Conservation (phyloP, 352 stramenopile species). For the Lagenidium giganteum region DNA sequence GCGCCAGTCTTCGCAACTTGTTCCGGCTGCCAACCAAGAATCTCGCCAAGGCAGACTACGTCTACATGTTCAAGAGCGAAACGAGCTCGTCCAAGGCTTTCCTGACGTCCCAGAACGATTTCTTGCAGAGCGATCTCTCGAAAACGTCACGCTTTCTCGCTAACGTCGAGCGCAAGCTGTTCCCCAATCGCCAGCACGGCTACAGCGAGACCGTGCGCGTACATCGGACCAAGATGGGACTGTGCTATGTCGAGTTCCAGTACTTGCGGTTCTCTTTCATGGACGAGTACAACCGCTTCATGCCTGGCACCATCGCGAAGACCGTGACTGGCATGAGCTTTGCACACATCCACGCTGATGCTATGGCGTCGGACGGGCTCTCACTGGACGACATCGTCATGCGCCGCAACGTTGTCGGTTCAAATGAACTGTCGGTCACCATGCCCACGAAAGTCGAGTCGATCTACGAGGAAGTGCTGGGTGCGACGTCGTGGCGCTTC, state of each 20-base stretch:
- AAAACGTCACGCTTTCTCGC: conserved; percentile 1
- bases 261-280: conserved; percentile 20
- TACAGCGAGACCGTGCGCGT: conserved; percentile 16
- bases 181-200: conserved; percentile 4
- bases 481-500: too few relatives aligned
- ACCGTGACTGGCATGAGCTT: conserved; percentile 14
- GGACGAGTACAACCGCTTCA: conserved; percentile 13
- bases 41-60: conserved; percentile 38
- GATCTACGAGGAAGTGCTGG: conserved; percentile 9
- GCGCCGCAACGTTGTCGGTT: conserved; percentile 9
- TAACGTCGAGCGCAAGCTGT: conserved; percentile 4
- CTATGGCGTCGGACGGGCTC: conserved; percentile 7
- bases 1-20: too few relatives aligned
- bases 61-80: conserved; percentile 58
- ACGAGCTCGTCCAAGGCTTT: too few relatives aligned
- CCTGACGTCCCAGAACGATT: conserved; percentile 5
- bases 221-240: conserved; percentile 5
- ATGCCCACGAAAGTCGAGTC: conserved; percentile 13
- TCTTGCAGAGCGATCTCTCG: conserved; percentile 12
- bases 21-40: too few relatives aligned
- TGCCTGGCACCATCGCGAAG: conserved; percentile 10
- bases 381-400: conserved; percentile 7
- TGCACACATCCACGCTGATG: conserved; percentile 5
- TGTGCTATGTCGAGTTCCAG: conserved; percentile 20
- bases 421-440: conserved; percentile 14